Evolutionary conservation across 1,284 basidiomycete genomes (phyloP).

Genomic region (Coniferiporia sulphurascens): DNA sequence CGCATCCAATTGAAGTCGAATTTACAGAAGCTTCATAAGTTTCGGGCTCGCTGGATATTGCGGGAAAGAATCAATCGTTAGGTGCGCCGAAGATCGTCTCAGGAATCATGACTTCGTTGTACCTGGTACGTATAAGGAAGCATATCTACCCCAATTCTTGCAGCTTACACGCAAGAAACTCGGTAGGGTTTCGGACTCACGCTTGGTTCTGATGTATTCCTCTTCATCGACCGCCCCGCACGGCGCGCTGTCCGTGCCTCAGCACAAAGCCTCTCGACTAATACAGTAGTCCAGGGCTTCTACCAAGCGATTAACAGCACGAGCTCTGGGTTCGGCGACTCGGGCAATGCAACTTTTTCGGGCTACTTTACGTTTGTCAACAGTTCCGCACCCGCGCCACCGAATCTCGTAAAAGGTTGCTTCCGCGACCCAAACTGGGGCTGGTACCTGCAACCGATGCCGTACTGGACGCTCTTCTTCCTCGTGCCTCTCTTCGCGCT

Average conservation of each 20-base stretch:
- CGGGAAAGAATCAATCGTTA: constrained; percentile 61
- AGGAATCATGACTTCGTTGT: constrained; percentile 87
- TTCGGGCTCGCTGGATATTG: constrained; percentile 81
- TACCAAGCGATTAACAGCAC: constrained; percentile 66
- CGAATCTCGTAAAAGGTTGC: constrained; percentile 44
- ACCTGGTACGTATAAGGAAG: constrained; percentile 46
- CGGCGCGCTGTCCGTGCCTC: constrained; percentile 50
- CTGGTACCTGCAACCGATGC: constrained; percentile 38
- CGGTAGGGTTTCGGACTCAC: constrained; percentile 78
- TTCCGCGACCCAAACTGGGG: constrained; percentile 33
- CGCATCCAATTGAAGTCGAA: not conserved
- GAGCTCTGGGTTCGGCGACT: constrained; percentile 14
- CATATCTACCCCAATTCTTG: constrained; percentile 15
- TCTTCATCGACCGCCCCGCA: constrained; percentile 64
- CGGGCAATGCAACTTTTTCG: constrained; percentile 39
- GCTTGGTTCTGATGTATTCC: constrained; percentile 82
- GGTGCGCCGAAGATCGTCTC: constrained; percentile 51
- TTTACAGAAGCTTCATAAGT: constrained; percentile 39
- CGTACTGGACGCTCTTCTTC: constrained; percentile 34
- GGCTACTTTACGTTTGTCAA: constrained; percentile 79
- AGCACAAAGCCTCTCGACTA: constrained; percentile 42
- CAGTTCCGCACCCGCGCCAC: constrained; percentile 30
- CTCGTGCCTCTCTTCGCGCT: constrained; percentile 39
- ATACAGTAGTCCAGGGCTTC: constrained; percentile 55
- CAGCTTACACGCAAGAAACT: not conserved